Base-by-base conservation (phyloP, 1,284 basidiomycete genomes). In the Cryptococcus amylolentus region DNA sequence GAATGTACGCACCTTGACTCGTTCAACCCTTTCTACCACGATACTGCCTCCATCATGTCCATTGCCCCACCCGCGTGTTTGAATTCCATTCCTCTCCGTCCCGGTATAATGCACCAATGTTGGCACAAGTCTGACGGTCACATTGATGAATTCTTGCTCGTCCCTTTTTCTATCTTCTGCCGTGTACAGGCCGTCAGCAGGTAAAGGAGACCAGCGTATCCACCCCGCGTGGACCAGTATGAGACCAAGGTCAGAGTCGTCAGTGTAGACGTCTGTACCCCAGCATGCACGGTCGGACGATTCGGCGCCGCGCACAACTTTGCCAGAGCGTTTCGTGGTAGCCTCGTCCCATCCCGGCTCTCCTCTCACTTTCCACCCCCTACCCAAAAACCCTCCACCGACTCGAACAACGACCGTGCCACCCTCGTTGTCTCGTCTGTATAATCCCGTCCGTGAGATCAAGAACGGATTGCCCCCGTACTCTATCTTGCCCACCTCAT, bases 231-330 rank as follows among this genome's bases (percentile, higher is more conserved):
- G 82, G 5, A 83, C 67, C 35, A 81, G 77, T 49, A 83, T 76
- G 14, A 78, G 77, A 1, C 82, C 71, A 5, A 82, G 71, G 63
- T 83, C 81, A 27, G 81, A 83, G 65, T 84, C 82, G 66, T 84
- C 82, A n/a, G 82, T 83, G 64, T 83, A 84, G 40, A 83, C 80
- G 53, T 83, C 82, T 4, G 81, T 82, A 6, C 82, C 82, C 82
- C 82, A 83, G 35, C 45, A 46, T 42, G 77, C 71, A 38, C 80
- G 69, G 7, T 40, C 54, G 18, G 41, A 20, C 37, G 48, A 41
- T 35, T 54, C 58, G 39, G 54, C 56, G 10, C 61, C 65, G 13
- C 65, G 61, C 4, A 65, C 63, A 10, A 62, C 57, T 2, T 49
- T 54, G 6, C 52, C 54, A 4, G 49, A 48, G 6, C 58, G 54